Evolutionary conservation across 495 filamentous ascomycete species (phyloP).

Genomic region (Aspergillus nanangensis): DNA sequence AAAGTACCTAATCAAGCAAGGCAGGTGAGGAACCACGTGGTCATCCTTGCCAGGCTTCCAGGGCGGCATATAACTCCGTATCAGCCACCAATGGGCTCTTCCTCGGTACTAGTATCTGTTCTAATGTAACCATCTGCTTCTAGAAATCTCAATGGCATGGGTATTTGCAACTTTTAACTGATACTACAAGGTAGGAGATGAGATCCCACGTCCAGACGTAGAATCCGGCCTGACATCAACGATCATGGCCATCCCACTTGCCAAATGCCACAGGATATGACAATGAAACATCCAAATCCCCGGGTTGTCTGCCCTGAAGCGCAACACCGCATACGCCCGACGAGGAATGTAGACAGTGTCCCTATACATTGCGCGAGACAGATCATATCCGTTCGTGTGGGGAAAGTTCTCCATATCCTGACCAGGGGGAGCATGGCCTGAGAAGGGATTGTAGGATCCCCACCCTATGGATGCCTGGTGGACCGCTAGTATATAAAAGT

Average conservation of each 20-base stretch:
- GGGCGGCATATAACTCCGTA: no score
- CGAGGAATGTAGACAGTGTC: conserved; percentile 57
- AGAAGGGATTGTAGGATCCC: conserved; percentile 45
- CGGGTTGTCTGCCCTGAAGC: conserved; percentile 65
- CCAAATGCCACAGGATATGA: conserved; percentile 64
- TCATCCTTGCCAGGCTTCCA: no score
- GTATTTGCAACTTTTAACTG: no score
- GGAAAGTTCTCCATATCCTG: conserved; percentile 4
- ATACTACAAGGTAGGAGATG: no score
- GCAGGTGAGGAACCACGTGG: no score
- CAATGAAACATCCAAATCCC: conserved; percentile 58
- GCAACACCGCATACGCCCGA: conserved; percentile 55
- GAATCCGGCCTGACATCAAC: conserved; percentile 26
- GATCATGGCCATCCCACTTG: conserved; percentile 43
- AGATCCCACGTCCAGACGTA: no score
- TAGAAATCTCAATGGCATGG: no score
- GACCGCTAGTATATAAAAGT: conserved; percentile 67
- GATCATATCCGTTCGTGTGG: conserved; percentile 30
- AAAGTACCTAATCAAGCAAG: no score
- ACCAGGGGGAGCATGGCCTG: conserved; percentile 25
- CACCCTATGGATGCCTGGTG: conserved; percentile 27
- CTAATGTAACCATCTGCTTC: no score
- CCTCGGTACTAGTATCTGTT: no score
- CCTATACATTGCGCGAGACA: conserved; percentile 29
- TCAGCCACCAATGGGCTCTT: no score